Evolutionary conservation across 2,329 filamentous ascomycete species (phyloP).

Genomic region (Aspergillus tanneri): DNA sequence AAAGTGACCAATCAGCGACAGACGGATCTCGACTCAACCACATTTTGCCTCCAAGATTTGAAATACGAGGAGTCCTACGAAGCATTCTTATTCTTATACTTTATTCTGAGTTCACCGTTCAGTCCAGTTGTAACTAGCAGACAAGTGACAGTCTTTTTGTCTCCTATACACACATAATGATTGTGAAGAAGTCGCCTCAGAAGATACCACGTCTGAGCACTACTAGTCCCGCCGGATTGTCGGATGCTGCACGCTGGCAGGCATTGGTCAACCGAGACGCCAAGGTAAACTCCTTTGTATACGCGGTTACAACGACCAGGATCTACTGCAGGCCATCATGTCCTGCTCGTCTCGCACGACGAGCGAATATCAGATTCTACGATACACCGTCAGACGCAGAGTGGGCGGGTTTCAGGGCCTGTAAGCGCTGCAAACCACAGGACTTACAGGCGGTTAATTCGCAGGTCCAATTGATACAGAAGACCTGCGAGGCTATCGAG

Average conservation of each 20-base stretch:
- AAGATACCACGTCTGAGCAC: constrained; percentile 26
- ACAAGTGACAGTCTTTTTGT: too few species aligned
- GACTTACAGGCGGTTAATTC: constrained; percentile 30
- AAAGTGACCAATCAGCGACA: constrained; percentile 37
- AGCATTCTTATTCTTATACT: too few species aligned
- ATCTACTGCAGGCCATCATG: constrained; percentile 60
- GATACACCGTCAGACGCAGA: constrained; percentile 49
- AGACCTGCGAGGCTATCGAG: constrained; percentile 34
- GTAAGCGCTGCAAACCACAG: constrained; percentile 57
- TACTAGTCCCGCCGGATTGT: constrained; percentile 19
- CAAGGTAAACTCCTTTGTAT: constrained; percentile 52
- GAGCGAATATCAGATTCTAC: constrained; percentile 58
- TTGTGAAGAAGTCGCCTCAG: constrained; percentile 13
- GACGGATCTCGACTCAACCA: background rate
- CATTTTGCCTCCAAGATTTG: background rate
- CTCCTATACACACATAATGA: constrained; percentile 14
- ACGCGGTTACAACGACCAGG: constrained; percentile 56
- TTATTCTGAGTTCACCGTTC: too few species aligned
- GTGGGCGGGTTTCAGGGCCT: constrained; percentile 53
- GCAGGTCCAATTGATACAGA: constrained; percentile 31
- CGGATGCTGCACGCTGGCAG: constrained; percentile 41
- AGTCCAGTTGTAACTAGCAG: too few species aligned
- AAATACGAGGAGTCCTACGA: background rate
- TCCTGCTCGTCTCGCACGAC: constrained; percentile 56
- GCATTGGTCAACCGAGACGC: constrained; percentile 49